A percentile compares a stretch with the other conserved stretches of the same genome.
These are phyloP conservation scores for Pichia nakasei DNA, from an alignment of 805 yeast species.

Conservation along the genomic window DNA sequence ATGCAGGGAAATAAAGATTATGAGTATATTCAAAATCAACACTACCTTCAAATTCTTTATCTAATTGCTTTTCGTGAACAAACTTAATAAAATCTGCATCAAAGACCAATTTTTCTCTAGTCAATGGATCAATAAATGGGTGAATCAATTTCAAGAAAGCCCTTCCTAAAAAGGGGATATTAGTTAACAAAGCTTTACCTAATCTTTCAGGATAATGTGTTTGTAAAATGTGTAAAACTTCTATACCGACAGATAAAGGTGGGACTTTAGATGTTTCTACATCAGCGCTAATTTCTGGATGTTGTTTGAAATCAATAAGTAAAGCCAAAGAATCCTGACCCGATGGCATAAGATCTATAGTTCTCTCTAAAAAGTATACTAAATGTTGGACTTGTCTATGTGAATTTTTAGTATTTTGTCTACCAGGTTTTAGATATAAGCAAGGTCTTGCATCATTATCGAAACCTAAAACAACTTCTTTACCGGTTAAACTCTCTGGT, in stretches of 20 bases:
- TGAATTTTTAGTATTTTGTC: constrained; percentile 89
- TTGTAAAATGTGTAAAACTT: constrained; percentile 86
- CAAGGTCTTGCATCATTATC: constrained; percentile 91
- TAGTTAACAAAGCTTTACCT: constrained; percentile 85
- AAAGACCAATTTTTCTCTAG: constrained; percentile 86
- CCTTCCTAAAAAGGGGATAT: constrained; percentile 92
- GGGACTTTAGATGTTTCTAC: constrained; percentile 66
- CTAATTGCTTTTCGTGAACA: constrained; percentile 76
- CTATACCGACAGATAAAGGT: constrained; percentile 81
- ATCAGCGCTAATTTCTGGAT: constrained; percentile 45
- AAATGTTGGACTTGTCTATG: constrained; percentile 92
- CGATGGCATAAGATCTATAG: constrained; percentile 88
- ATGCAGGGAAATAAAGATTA: constrained; percentile 65
- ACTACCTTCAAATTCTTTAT: constrained; percentile 74
- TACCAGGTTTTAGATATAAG: constrained; percentile 83
- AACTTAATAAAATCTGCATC: constrained; percentile 82
- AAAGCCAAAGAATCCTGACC: constrained; percentile 94
- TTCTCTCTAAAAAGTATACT: constrained; percentile 87
- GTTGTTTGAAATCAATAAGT: constrained; percentile 83
- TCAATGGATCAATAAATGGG: constrained; percentile 94
- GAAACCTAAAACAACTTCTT: constrained; percentile 83
- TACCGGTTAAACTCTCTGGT: constrained; percentile 82
- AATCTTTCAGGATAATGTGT: constrained; percentile 96
- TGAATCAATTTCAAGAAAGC: constrained; percentile 83
- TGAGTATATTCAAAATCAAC: constrained; percentile 82